These are phyloP conservation scores for Aureobasidium sp. DNA, from an alignment of 2,329 filamentous ascomycete genomes.

Conservation along the genomic window DNA sequence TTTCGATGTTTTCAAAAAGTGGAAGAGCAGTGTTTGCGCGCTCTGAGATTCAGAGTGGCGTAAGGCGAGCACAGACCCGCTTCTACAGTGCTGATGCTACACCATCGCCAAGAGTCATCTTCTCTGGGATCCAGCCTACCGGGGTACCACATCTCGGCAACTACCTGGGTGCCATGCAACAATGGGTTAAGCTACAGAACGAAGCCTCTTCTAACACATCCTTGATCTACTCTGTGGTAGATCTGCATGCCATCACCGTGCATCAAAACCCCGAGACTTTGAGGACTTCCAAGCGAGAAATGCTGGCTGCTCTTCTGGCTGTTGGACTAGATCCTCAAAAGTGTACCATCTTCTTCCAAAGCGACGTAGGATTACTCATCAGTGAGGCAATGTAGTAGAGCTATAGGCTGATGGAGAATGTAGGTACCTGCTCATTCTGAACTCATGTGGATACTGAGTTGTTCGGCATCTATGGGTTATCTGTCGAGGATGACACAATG, in stretches of 20 bases:
- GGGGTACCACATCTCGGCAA: constrained; percentile 92
- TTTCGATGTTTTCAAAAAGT: background rate
- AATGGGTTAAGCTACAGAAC: constrained; percentile 78
- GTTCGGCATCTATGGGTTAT: constrained; percentile 84
- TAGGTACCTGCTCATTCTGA: constrained; percentile 73
- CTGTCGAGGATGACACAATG: constrained; percentile 99
- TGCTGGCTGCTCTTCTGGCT: constrained; percentile 71
- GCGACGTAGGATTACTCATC: constrained; percentile 42
- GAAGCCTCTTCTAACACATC: constrained; percentile 47
- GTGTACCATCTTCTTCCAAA: constrained; percentile 76
- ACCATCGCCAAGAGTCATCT: constrained; percentile 48
- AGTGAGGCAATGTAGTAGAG: background rate
- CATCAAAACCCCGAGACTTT: constrained; percentile 57
- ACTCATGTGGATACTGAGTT: constrained; percentile 95
- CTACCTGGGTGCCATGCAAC: constrained; percentile 78
- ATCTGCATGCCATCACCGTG: constrained; percentile 85
- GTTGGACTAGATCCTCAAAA: constrained; percentile 73
- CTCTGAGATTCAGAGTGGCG: background rate
- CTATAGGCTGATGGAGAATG: background rate
- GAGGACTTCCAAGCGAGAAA: constrained; percentile 58
- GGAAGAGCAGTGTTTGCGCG: background rate
- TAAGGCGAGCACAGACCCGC: background rate
- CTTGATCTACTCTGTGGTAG: constrained; percentile 79
- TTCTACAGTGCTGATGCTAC: background rate
- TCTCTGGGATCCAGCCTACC: constrained; percentile 96